Base-by-base conservation (phyloP, 768 basidiomycete species). In the Candolleomyces aberdarensis region DNA sequence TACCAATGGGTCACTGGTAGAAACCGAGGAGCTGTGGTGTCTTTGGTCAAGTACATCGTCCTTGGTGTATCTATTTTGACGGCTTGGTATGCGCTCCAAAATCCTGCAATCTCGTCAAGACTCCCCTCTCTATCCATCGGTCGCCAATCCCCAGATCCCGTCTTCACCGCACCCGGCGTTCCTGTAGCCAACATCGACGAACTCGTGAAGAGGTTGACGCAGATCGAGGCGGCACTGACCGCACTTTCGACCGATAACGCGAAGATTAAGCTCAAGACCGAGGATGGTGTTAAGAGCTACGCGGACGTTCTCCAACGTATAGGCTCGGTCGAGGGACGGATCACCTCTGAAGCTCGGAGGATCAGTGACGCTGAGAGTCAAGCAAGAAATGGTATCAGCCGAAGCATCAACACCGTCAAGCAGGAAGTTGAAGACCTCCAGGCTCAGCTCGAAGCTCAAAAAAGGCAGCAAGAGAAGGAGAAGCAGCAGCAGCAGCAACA, bases 121-220 rank as follows among this genome's bases (percentile, higher is more conserved):
- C 68, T 68, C 67, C 74, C 64, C 31, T 62, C 68, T 68, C 67
- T 68, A 72, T 63, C 40, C 19, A 65, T 71, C 61, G 69, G 64
- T 19, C 48, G 52, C 29, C 63, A 69, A 40, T 64, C 62, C 55
- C 56, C 63, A 58, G 62, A 26, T 4, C 70, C 65, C 2, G 69
- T 75, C 7, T 92, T 85, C 67, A 71, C 74, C 1, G 74, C 85
- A 0, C 86, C 89, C 0, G 81, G 83, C 10, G 70, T 76, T 9
- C 89, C 89, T 1, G 83, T 85, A 1, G 78, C 80, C n/a, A 82
- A 91, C 69, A 74, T 92, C 19, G 80, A 82, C 4, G 91, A 91
- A 58, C 75, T 93, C 22, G 77, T 85, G 2, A 76, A 78, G 7
- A 84, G 91, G 9, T 72, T 94, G 13, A 80, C 82, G 61, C 76